Percentiles rank a stretch among this genome's conserved stretches.
These are phyloP conservation scores for Epichloe festucae DNA, from an alignment of 2,329 filamentous ascomycete species.

Conservation along the genomic window DNA sequence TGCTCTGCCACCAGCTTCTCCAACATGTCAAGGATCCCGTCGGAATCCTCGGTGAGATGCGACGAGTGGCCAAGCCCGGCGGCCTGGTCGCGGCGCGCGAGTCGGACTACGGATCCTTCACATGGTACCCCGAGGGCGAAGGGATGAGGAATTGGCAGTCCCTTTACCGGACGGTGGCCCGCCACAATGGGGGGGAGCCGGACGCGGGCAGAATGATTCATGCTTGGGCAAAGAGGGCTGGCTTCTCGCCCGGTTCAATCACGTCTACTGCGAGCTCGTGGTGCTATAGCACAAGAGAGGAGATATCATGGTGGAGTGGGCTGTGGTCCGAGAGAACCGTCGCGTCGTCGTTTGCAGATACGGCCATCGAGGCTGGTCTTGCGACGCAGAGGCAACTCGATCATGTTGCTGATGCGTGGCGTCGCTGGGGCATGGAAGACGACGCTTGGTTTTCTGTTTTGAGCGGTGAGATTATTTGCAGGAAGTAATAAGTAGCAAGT, in stretches of 20 bases:
- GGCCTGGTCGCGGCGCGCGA: slow-evolving; percentile 24
- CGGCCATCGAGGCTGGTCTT: slow-evolving; percentile 1
- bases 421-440: slow-evolving; percentile 6
- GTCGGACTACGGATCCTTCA: slow-evolving; percentile 9
- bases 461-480: slow-evolving; percentile 4
- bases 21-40: slow-evolving; percentile 24
- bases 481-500: neutral
- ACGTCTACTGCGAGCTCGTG: slow-evolving; percentile 9
- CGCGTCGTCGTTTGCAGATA: slow-evolving; percentile 5
- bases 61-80: slow-evolving; percentile 26
- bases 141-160: slow-evolving; percentile 10
- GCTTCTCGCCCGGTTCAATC: slow-evolving; percentile 8
- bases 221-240: slow-evolving; percentile 11
- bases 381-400: slow-evolving; percentile 4
- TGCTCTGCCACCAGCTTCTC: slow-evolving; percentile 26
- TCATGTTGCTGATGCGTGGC: slow-evolving; percentile 2
- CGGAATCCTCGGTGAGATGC: slow-evolving; percentile 24
- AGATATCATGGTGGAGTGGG: slow-evolving; percentile 12
- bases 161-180: slow-evolving; percentile 9
- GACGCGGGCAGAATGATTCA: slow-evolving; percentile 12
- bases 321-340: slow-evolving; percentile 11
- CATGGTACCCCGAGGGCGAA: slow-evolving; percentile 12
- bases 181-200: slow-evolving; percentile 11
- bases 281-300: slow-evolving; percentile 11
- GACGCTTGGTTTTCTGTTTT: slow-evolving; percentile 6